These are phyloP conservation scores for Lachancea thermotolerans DNA, from an alignment of 805 yeast species.

Conservation along the genomic window DNA sequence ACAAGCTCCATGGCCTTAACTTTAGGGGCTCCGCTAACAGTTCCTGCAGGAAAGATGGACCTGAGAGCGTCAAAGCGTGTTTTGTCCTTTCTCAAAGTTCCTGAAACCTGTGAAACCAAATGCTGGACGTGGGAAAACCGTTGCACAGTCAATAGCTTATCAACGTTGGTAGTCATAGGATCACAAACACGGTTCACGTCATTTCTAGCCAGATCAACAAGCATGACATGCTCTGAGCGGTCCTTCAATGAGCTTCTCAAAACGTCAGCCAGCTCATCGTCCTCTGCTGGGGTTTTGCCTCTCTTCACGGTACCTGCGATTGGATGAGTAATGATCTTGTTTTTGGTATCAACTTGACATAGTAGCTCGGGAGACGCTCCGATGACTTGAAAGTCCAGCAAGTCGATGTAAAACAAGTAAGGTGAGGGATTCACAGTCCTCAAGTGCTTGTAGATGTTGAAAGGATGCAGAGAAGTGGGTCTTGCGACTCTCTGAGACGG, in stretches of 20 bases:
- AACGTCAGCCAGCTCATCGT: constrained; percentile 69
- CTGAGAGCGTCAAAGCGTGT: constrained; percentile 95
- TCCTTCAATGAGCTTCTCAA: constrained; percentile 77
- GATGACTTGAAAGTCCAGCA: constrained; percentile 84
- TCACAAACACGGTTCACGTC: constrained; percentile 94
- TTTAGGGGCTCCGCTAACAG: constrained; percentile 98
- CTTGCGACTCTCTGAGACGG: constrained; percentile 96
- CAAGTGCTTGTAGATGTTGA: constrained; percentile 89
- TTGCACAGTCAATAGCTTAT: constrained; percentile 81
- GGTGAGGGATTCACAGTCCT: constrained; percentile 98
- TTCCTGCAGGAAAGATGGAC: constrained; percentile 98
- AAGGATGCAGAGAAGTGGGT: constrained; percentile 92
- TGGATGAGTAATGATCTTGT: constrained; percentile 86
- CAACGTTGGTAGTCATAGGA: constrained; percentile 79
- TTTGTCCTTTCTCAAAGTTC: constrained; percentile 75
- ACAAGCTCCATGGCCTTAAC: constrained; percentile 94
- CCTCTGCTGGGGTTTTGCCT: constrained; percentile 88
- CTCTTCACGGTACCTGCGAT: constrained; percentile 95
- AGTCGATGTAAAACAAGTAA: constrained; percentile 88
- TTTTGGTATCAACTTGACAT: constrained; percentile 68
- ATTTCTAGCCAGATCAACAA: constrained; percentile 94
- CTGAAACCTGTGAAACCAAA: constrained; percentile 89
- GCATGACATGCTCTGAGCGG: constrained; percentile 97
- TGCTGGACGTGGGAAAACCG: constrained; percentile 97
- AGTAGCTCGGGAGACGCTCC: constrained; percentile 97